Base-by-base conservation (phyloP, 1,284 basidiomycete genomes). In the Heterobasidion parviporum region DNA sequence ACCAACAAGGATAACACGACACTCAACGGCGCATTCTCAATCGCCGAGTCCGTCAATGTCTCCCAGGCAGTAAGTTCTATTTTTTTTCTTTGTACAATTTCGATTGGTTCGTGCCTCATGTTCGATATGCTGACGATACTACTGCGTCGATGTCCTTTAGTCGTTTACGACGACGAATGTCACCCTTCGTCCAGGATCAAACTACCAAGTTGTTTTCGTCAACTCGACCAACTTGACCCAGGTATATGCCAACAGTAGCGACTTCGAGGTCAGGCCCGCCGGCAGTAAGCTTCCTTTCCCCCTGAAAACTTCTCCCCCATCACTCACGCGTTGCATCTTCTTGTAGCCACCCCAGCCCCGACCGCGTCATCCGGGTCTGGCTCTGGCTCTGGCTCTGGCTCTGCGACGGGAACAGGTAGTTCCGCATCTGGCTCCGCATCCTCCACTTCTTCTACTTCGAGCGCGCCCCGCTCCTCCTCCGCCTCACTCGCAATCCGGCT, bases 181-280 rank as follows among this genome's bases (percentile, higher is more conserved):
- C 58, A 74, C 73, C 8, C 63, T 75, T 46, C 60, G 54, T 8
- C 57, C 60, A 18, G 72, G 65, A 16, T 56, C 63, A 20, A 70
- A 68, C 51, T 81, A 77, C 65, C 62, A 67, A 45, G 73, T 81
- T 41, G 63, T 67, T 56, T 74, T 80, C 55, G 70, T 75, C 54
- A 78, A 76, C 65, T 69, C 73, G 15, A 63, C 65, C 43, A 75
- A 79, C 67, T 50, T 59, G 47, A 60, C 63, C 9, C 69, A 77
- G 55, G 64, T 78, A 35, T 74, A 70, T 56, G 77, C 78, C 8
- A 68, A 64, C 43, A 74, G 72, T 60, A 59, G 70, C 35, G 54
- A 65, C 18, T 80, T 81, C 67, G 66, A 70, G 26, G 70, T 74
- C 45, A 68, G 62, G 61, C 59, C 69, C 14, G 51, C 67, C 26